A percentile compares a stretch with the other conserved stretches of the same genome.
phyloP scores from a whole-genome alignment of 139 green algal species.

The Chloropicon primus region DNA sequence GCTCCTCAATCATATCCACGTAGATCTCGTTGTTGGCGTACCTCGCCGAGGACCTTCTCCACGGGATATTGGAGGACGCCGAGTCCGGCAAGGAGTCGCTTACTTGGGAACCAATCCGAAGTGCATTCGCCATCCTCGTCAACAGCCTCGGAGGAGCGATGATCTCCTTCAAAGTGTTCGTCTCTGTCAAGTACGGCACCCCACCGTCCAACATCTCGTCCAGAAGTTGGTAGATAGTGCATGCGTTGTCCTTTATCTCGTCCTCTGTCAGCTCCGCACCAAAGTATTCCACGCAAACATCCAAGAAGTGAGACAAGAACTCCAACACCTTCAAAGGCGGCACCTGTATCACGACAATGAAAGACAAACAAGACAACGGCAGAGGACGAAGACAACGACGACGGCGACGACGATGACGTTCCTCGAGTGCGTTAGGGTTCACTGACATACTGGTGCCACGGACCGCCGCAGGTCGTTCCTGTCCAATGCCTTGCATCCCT shows the following conservation, averaged over 20 bases:
- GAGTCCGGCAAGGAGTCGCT: neutral
- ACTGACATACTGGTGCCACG: no score
- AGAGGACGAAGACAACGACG: neutral
- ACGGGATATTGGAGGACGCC: neutral
- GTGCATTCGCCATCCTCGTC: neutral
- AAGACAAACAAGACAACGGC: neutral
- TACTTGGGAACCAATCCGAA: neutral
- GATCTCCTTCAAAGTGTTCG: neutral
- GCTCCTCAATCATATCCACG: slow-evolving; percentile 12
- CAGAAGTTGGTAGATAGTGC: neutral
- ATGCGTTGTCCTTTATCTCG: neutral
- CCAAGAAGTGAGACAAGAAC: neutral
- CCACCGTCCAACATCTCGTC: neutral
- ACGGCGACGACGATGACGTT: no score
- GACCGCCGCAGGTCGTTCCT: no score
- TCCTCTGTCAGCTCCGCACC: neutral
- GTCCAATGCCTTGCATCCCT: no score
- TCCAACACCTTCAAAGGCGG: neutral
- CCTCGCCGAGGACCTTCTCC: slow-evolving; percentile 2
- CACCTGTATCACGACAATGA: no score
- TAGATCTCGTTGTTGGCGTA: slow-evolving; percentile 19
- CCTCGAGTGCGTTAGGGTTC: no score
- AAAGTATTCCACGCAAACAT: neutral
- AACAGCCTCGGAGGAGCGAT: neutral
- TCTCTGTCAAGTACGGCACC: neutral